Evolutionary conservation across 306 rosid genomes (phyloP), one percentile per base, ranked within the genome.

Genomic region (Quillaja saponaria): DNA sequence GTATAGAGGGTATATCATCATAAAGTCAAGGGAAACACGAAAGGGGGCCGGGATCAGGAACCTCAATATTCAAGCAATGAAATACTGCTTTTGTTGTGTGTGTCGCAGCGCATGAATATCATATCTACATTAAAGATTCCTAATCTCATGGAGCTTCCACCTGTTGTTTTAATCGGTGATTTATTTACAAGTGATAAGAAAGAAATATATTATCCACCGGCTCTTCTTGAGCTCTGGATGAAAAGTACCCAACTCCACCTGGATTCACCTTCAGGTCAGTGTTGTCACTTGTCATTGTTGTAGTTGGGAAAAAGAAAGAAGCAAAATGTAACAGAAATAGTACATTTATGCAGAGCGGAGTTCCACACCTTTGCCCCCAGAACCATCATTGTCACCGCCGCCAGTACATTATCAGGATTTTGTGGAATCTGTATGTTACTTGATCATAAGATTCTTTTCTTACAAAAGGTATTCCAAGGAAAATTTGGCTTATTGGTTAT

Each of bases 101-200:
- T 54, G 34, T 53, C 47, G 55, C 87, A 91, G 95, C 75, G 46
- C 39, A 61, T 66, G 17, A 25, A 58, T 58, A 41, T 78, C 56
- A 33, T 70, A 68, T 63, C 81, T 57, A 64, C 83, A 38, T 61
- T 40, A 72, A 87, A 89, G 85, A 76, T 80, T 55, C 72, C 55
- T 42, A 64, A 73, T 75, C 88, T 88, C 74, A 82, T 86, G 95
- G 86, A 84, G 64, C 67, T 82, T 50, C 98, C 98, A 39, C 85
- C 87, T 10, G 60, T 72, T 63, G 84, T 74, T 63, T 73, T 92
- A 58, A 68, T 72, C 50, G 82, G 69, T 55, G 57, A 68, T 62
- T 80, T 81, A 81, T 82, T 76, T 60, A 54, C 71, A 51, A 68
- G 49, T 41, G 88, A 76, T 72, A 74, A 59, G 56, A 61, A 64